Evolutionary conservation across 495 filamentous ascomycete species (phyloP).

Genomic region (Aspergillus sclerotioniger): DNA sequence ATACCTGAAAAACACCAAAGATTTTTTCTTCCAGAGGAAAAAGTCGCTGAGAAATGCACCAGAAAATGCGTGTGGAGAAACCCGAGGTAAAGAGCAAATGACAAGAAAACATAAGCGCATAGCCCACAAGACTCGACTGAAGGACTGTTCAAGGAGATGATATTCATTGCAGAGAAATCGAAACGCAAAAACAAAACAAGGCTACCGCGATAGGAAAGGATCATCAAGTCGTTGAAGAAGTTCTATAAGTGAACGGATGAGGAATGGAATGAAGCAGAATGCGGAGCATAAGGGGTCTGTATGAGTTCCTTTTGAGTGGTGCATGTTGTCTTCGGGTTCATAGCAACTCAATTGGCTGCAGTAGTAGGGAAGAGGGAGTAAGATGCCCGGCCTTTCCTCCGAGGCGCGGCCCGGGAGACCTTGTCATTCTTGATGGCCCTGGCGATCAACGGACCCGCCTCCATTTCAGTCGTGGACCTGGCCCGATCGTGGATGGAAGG

Average conservation of each 20-base stretch:
- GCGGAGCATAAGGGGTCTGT: constrained; percentile 1
- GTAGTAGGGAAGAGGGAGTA: constrained; percentile 45
- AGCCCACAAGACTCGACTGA: constrained; percentile 3
- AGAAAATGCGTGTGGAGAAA: constrained; percentile 23
- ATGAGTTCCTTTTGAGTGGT: neutral
- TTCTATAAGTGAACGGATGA: constrained; percentile 9
- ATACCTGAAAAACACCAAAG: constrained; percentile 22
- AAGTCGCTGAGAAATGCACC: constrained; percentile 46
- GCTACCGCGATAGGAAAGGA: constrained; percentile 4
- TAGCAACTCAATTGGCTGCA: constrained; percentile 12
- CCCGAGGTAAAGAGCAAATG: constrained; percentile 4
- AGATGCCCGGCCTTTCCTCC: constrained; percentile 35
- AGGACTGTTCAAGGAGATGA: constrained; percentile 7
- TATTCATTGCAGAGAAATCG: constrained; percentile 12
- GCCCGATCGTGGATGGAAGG: constrained; percentile 34
- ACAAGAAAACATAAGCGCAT: constrained; percentile 11
- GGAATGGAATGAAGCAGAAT: neutral
- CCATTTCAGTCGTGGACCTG: constrained; percentile 38
- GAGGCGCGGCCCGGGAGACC: constrained; percentile 12
- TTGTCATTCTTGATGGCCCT: constrained; percentile 10
- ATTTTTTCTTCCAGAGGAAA: constrained; percentile 22
- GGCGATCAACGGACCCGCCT: constrained; percentile 12
- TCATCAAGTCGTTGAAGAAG: constrained; percentile 25
- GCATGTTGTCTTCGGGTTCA: neutral
- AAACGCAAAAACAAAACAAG: constrained; percentile 8